phyloP scores from a whole-genome alignment of 805 yeast species.

The Brettanomyces sp. region DNA sequence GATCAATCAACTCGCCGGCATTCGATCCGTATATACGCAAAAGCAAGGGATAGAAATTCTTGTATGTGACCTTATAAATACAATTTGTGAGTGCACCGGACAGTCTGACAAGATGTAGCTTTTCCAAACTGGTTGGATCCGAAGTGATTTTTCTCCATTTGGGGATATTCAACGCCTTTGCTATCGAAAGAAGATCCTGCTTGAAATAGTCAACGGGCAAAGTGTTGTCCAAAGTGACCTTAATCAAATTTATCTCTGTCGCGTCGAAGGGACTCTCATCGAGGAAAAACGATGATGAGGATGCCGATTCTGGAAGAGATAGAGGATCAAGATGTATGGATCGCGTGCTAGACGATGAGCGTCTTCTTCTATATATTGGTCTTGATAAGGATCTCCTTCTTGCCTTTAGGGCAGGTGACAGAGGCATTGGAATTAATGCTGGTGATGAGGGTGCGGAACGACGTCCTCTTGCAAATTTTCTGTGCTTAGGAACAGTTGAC shows the following conservation, averaged over 20 bases:
- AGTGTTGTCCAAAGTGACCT: slow-evolving; percentile 59
- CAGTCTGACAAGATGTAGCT: slow-evolving; percentile 53
- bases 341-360: slow-evolving; percentile 9
- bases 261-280: slow-evolving; percentile 6
- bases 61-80: slow-evolving; percentile 54
- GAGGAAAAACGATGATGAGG: background rate
- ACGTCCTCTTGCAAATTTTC: slow-evolving; percentile 8
- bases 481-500: background rate
- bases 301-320: background rate
- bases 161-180: slow-evolving; percentile 56
- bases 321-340: slow-evolving; percentile 12
- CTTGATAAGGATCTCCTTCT: slow-evolving; percentile 18
- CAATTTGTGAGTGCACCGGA: slow-evolving; percentile 93
- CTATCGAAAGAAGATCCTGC: slow-evolving; percentile 61
- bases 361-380: background rate
- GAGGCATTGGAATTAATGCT: background rate
- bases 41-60: slow-evolving; percentile 47
- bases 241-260: slow-evolving; percentile 24
- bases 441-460: slow-evolving; percentile 16
- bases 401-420: background rate
- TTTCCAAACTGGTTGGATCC: slow-evolving; percentile 27
- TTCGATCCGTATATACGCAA: slow-evolving; percentile 84
- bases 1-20: slow-evolving; percentile 76
- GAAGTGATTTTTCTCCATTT: slow-evolving; percentile 62
- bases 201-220: slow-evolving; percentile 80